Percentiles rank a stretch among this genome's conserved stretches.
These are phyloP conservation scores for Didymella lethalis DNA, from an alignment of 2,329 filamentous ascomycete genomes.

Conservation along the genomic window DNA sequence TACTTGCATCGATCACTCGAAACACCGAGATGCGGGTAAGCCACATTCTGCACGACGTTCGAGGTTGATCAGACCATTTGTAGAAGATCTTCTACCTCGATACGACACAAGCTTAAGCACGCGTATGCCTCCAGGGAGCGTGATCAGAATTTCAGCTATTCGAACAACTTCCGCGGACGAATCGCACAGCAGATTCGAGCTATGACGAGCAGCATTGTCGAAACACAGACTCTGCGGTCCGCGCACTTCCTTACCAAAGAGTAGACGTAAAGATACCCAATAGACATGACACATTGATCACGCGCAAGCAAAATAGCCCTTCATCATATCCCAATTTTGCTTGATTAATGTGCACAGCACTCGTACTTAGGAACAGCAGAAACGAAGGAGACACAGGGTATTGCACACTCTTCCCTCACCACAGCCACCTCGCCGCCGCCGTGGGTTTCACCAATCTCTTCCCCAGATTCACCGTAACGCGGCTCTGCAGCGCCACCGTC, in stretches of 20 bases:
- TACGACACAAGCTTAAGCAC: background rate
- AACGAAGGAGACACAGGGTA: slow-evolving; percentile 13
- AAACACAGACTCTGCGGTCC: background rate
- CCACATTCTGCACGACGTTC: background rate
- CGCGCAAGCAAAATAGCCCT: background rate
- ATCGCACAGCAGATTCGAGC: background rate
- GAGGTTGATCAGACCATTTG: background rate
- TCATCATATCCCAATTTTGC: slow-evolving; percentile 2
- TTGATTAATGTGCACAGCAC: slow-evolving; percentile 9
- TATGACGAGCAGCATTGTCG: background rate
- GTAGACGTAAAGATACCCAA: slow-evolving; percentile 23
- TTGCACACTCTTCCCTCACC: slow-evolving; percentile 10
- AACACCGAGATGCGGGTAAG: background rate
- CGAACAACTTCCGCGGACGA: background rate
- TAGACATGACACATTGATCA: slow-evolving; percentile 14
- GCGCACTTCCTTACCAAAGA: background rate
- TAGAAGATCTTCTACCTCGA: background rate
- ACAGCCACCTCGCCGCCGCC: slow-evolving; percentile 25
- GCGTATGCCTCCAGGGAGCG: background rate
- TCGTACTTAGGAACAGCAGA: slow-evolving; percentile 3
- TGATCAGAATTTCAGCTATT: background rate
- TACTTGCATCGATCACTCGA: background rate
- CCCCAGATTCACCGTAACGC: slow-evolving; percentile 48
- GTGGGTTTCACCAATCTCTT: slow-evolving; percentile 35
- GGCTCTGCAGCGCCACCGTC: slow-evolving; percentile 44